Evolutionary conservation across 129 eudicot species (phyloP).

Genomic region (Pittosporum tobira): DNA sequence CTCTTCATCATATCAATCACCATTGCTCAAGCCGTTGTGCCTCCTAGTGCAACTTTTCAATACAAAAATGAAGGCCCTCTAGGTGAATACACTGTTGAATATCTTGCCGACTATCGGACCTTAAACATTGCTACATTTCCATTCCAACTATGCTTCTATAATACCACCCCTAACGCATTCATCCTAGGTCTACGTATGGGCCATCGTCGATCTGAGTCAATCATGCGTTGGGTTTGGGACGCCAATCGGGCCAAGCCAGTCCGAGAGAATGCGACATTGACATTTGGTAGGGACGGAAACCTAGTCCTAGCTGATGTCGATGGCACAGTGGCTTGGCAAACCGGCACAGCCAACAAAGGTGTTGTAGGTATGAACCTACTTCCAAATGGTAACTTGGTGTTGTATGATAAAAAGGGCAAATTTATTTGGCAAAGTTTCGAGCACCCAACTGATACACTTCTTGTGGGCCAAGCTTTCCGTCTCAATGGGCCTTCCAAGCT

Average conservation of each 20-base stretch:
- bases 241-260: conserved; percentile 43
- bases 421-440: conserved; percentile 64
- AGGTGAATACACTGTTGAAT: conserved; percentile 18
- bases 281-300: conserved; percentile 36
- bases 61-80: conserved; percentile 8
- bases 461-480: conserved; percentile 32
- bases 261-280: conserved; percentile 37
- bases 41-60: conserved; percentile 5
- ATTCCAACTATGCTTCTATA: conserved; percentile 39
- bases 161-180: conserved; percentile 42
- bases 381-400: conserved; percentile 34
- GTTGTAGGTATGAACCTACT: conserved; percentile 31
- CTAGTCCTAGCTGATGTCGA: conserved; percentile 29
- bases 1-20: not conserved
- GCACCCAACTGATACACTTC: conserved; percentile 39
- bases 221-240: conserved; percentile 51
- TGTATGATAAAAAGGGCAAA: conserved; percentile 24
- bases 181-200: conserved; percentile 34
- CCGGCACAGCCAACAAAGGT: conserved; percentile 39
- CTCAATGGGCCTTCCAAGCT: conserved; percentile 24
- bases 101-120: conserved; percentile 22
- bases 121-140: conserved; percentile 10
- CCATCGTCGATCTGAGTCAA: not conserved
- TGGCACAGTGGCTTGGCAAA: conserved; percentile 46
- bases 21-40: not conserved